These are phyloP conservation scores for Globisporangium apiculatum DNA, from an alignment of 352 stramenopile genomes.

Conservation along the genomic window DNA sequence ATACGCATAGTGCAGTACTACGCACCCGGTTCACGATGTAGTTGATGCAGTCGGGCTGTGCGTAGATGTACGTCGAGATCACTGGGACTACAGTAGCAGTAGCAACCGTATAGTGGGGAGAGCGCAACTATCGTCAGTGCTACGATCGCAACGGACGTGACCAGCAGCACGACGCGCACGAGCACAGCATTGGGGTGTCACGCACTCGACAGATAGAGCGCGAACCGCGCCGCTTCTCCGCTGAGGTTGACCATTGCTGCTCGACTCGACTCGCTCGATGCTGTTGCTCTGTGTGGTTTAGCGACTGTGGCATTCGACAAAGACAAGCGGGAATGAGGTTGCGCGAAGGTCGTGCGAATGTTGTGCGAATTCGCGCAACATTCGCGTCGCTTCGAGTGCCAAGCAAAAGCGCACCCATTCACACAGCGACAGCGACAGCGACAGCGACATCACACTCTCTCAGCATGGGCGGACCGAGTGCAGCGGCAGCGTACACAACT, in stretches of 20 bases:
- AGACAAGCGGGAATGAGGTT: neutral
- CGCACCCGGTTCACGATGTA: conserved; percentile 61
- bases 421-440: no score
- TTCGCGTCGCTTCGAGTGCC: neutral
- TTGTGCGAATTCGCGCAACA: conserved; percentile 1
- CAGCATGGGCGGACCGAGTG: conserved; percentile 8
- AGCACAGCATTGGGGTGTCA: neutral
- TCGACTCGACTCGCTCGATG: neutral
- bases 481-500: conserved; percentile 2
- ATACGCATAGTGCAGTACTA: neutral
- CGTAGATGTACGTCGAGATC: conserved; percentile 75
- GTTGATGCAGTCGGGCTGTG: conserved; percentile 81
- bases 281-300: conserved; percentile 7
- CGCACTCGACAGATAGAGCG: conserved; percentile 65
- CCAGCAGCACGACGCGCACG: neutral
- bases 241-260: conserved; percentile 46
- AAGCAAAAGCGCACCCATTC: no score
- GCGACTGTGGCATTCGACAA: conserved; percentile 2
- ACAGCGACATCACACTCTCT: no score
- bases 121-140: no score
- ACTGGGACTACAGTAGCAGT: conserved; percentile 44
- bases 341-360: neutral
- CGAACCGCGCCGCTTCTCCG: conserved; percentile 62
- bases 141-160: no score
- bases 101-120: no score